Evolutionary conservation across 805 yeast species (phyloP), one percentile per base, ranked within the genome.

Genomic region (Starmerella bombi): DNA sequence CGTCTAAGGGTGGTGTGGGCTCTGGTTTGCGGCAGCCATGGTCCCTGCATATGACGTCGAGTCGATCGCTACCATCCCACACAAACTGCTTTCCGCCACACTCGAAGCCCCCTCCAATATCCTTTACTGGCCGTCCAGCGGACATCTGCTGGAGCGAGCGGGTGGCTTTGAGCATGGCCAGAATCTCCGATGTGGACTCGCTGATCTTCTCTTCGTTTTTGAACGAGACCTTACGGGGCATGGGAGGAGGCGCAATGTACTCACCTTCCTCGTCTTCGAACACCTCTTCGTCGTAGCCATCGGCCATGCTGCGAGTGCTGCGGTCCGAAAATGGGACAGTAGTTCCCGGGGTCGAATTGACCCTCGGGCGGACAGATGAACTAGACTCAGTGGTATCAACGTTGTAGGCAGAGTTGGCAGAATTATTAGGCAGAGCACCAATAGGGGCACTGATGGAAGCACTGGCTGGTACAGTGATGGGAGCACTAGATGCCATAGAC

Each of bases 101-200:
- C 39, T 60, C 66, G 41, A 62, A 61, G 32, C 54, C 58, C 8
- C 62, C 64, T 19, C 62, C 64, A 10, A 45, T 34, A 16, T 34
- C 44, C 22, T 34, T 40, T 16, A 40, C 38, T 10, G 42, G 34
- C 29, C 39, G 53, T 31, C 43, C 63, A 45, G 37, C 55, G 6
- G 65, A 58, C 25, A 64, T 46, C 44, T 59, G 62, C 53, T 64
- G 68, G 34, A 64, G 52, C 20, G 65, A 59, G 18, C 65, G 52
- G 18, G 67, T 60, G 22, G 69, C 69, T 43, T 61, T 63, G 32
- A 64, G 51, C 45, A 64, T 62, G 45, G 57, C 60, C 16, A 62
- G 46, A 21, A 65, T 48, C 45, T 64, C 68, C 16, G 51, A 37
- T 10, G 63, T 64, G 4, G 55, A 48, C 36, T 48, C 48, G 23